Evolutionary conservation across 768 basidiomycete genomes (phyloP).

Genomic region (Nidularia pulvinata): DNA sequence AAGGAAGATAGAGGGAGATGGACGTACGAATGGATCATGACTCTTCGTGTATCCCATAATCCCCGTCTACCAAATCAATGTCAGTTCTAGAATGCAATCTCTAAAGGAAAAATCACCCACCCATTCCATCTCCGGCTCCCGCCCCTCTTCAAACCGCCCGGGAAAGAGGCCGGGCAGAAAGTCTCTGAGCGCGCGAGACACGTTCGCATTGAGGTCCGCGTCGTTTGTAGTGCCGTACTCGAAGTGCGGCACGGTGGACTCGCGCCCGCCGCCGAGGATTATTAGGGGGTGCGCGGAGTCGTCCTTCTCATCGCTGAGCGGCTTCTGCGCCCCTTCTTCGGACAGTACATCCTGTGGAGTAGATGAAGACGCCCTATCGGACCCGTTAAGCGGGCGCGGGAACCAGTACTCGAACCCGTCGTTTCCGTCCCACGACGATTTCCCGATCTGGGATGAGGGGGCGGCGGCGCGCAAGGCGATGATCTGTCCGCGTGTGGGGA

Average conservation of each 20-base stretch:
- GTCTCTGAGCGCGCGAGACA: slow-evolving; percentile 47
- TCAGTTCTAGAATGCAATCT: neutral
- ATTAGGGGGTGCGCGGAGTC: slow-evolving; percentile 49
- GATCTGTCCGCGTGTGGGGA: slow-evolving; percentile 77
- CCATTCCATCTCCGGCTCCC: slow-evolving; percentile 82
- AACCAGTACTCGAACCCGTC: slow-evolving; percentile 81
- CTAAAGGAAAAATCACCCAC: slow-evolving; percentile 31
- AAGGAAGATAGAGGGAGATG: neutral
- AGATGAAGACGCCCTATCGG: neutral
- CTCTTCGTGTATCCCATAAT: slow-evolving; percentile 76
- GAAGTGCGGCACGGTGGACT: slow-evolving; percentile 33
- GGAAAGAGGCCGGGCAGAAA: slow-evolving; percentile 65
- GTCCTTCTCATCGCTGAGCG: slow-evolving; percentile 1
- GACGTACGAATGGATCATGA: slow-evolving; percentile 67
- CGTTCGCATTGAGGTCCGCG: slow-evolving; percentile 40
- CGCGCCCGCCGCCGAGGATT: slow-evolving; percentile 73
- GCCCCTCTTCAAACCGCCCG: slow-evolving; percentile 41
- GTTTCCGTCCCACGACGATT: slow-evolving; percentile 45
- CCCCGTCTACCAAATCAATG: slow-evolving; percentile 47
- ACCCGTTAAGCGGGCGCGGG: slow-evolving; percentile 48
- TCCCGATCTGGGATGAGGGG: slow-evolving; percentile 33
- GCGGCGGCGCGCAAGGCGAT: slow-evolving; percentile 38
- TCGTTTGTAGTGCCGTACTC: slow-evolving; percentile 64
- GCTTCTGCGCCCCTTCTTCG: no score
- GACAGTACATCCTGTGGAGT: no score